Base-by-base conservation (phyloP, 2,329 filamentous ascomycete genomes). In the Xylaria arbuscula region DNA sequence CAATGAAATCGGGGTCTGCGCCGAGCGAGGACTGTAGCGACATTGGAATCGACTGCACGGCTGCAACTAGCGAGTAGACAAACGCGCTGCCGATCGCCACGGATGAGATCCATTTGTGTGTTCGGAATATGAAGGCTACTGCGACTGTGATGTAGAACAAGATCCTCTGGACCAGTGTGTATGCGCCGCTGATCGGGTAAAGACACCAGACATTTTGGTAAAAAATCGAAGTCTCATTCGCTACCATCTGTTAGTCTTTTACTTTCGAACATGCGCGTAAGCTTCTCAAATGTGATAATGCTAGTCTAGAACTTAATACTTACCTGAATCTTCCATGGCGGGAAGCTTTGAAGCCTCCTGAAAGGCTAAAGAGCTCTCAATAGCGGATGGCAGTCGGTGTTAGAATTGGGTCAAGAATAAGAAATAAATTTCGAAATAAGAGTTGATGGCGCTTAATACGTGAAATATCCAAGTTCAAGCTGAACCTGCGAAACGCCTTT, bases 191-290 rank as follows among this genome's bases (percentile, higher is more conserved):
- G 19, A 47, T 9, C 38, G 55, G 55, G 40, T 58, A 58, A 7
- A 47, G 17, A 19, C 55, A 58, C 55, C 40, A 58, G 24, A 58
- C 22, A 28, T 58, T 58, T 34, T 47, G 22, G 38, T 58, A 58
- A 28, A 47, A 32, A 1, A 58, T 58, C 8, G 9, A 32, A 19
- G 55, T 45, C 19, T 58, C 55, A 36, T 58, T 58, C 36, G 17
- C 38, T 42, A 19, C 19, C 9, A 32, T n/a, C 9, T 24, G 22
- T 51, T 24, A 28, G 48, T 47, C 17, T 45, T 45, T 45, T n/a
- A 17, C 3, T 45, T 45, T 17, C 40, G n/a, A 45, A 17, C 15
- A 17, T 45, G 40, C n/a, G 4, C 4, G 1, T 47, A 19, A 9
- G 45, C 19, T n/a, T 22, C 1, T 10, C 10, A 47, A 47, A 19